A percentile compares a stretch with the other conserved stretches of the same genome.
These are phyloP conservation scores for Pseudopithomyces maydicus DNA, from an alignment of 2,329 filamentous ascomycete species.

Conservation along the genomic window DNA sequence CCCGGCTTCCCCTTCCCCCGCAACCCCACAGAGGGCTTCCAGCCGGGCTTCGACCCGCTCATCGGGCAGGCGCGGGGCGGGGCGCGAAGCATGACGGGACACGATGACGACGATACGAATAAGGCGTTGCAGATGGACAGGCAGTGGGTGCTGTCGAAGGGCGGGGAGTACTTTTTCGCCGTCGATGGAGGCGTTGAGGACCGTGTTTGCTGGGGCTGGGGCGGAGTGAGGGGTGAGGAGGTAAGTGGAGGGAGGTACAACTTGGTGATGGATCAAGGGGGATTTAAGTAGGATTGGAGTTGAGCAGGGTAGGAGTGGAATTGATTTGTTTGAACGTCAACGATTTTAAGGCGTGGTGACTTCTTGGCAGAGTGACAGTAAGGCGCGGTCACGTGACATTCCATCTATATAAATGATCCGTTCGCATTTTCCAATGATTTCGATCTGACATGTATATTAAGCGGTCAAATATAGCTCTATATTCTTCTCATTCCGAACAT, in stretches of 20 bases:
- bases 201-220: background rate
- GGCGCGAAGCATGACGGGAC: conserved; percentile 2
- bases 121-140: background rate
- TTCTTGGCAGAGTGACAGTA: background rate
- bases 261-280: too few relatives aligned
- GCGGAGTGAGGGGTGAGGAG: too few relatives aligned
- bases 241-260: too few relatives aligned
- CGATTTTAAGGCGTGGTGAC: background rate
- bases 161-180: conserved; percentile 14
- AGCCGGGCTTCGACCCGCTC: conserved; percentile 10
- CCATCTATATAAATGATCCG: background rate
- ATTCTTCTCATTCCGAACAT: background rate
- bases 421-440: too few relatives aligned
- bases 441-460: too few relatives aligned
- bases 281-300: background rate
- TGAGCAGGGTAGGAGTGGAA: background rate
- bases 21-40: background rate
- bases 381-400: background rate
- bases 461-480: too few relatives aligned
- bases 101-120: background rate
- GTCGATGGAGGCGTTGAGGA: conserved; percentile 2
- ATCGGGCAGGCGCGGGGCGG: conserved; percentile 9
- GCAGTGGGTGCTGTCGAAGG: conserved; percentile 12
- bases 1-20: background rate
- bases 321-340: background rate